These are phyloP conservation scores for Starmera caribaea DNA, from an alignment of 805 yeast species.

Conservation along the genomic window DNA sequence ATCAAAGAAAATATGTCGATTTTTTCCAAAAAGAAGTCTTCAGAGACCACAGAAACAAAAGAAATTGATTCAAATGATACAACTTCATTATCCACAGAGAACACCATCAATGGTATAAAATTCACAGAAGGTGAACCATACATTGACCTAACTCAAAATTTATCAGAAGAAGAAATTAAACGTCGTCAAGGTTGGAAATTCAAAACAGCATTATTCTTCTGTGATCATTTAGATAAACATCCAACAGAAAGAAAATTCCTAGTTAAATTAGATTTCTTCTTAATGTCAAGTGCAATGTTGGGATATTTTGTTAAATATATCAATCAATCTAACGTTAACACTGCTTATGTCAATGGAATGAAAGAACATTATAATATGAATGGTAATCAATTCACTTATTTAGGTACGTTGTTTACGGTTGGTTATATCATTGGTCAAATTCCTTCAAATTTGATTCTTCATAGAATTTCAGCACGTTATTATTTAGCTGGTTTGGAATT, in stretches of 20 bases:
- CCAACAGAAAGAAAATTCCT: conserved; percentile 22
- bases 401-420: conserved; percentile 32
- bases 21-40: too few species aligned
- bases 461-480: conserved; percentile 28
- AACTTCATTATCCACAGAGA: too few species aligned
- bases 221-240: conserved; percentile 23
- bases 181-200: background rate
- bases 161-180: background rate
- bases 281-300: conserved; percentile 28
- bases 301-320: conserved; percentile 35
- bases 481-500: conserved; percentile 33
- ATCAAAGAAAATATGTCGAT: too few species aligned
- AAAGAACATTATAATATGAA: conserved; percentile 28
- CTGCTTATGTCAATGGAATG: conserved; percentile 37
- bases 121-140: background rate
- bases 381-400: conserved; percentile 32
- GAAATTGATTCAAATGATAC: too few species aligned
- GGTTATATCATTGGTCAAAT: conserved; percentile 39
- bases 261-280: conserved; percentile 24
- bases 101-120: background rate
- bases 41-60: too few species aligned
- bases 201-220: background rate
- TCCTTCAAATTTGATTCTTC: conserved; percentile 31
- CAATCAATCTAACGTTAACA: conserved; percentile 28
- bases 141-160: background rate